Conservation (phyloP, 2,329 filamentous ascomycete genomes). For the Pseudogymnoascus sp. region DNA sequence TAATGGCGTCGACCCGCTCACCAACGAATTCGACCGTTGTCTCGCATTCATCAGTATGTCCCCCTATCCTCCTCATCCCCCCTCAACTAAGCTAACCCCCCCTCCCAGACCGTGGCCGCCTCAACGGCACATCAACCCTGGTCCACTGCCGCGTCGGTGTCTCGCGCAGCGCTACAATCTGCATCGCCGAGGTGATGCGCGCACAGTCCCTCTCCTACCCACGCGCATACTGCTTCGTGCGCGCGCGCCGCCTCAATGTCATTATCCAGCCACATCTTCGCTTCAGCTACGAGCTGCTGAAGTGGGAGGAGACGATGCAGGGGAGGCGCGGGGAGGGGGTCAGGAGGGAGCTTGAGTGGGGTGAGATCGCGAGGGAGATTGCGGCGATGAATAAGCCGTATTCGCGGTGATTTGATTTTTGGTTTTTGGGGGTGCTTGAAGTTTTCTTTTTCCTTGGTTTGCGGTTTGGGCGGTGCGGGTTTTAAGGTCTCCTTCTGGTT, state of each 20-base stretch:
- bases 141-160: slow-evolving; percentile 97
- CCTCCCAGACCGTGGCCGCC: slow-evolving; percentile 65
- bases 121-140: slow-evolving; percentile 72
- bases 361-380: slow-evolving; percentile 78
- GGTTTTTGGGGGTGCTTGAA: not conserved
- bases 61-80: not conserved
- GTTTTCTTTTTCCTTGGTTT: not conserved
- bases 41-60: slow-evolving; percentile 83
- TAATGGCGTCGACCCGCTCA: slow-evolving; percentile 90
- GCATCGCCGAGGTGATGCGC: slow-evolving; percentile 97
- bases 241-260: slow-evolving; percentile 85
- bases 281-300: slow-evolving; percentile 90
- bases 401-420: not conserved
- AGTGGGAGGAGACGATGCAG: slow-evolving; percentile 81
- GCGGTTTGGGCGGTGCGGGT: not conserved
- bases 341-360: slow-evolving; percentile 84
- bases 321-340: slow-evolving; percentile 41
- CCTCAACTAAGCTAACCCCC: slow-evolving; percentile 15
- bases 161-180: slow-evolving; percentile 91
- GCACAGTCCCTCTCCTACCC: slow-evolving; percentile 74
- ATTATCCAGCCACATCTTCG: slow-evolving; percentile 96
- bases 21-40: slow-evolving; percentile 75
- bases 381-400: slow-evolving; percentile 95
- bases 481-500: not conserved
- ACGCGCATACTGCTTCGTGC: slow-evolving; percentile 90